phyloP scores from a whole-genome alignment of 306 rosid species.

The barrel medic (Medicago truncatula) region DNA sequence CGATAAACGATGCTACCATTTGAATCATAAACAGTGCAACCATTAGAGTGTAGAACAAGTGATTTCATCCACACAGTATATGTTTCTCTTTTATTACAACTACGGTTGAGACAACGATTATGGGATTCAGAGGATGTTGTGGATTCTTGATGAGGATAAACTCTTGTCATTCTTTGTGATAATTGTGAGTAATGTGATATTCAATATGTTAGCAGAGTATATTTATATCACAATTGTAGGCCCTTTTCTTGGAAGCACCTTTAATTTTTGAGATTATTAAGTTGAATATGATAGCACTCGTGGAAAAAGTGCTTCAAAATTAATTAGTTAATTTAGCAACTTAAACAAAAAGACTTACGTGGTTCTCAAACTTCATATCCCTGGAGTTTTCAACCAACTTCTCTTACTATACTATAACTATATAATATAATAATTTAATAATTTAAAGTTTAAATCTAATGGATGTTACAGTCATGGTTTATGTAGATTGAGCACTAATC shows the following conservation, averaged over 20 bases:
- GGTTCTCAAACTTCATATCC: not conserved
- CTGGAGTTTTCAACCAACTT: not conserved
- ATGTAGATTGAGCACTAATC: not conserved
- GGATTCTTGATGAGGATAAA: constrained; percentile 49
- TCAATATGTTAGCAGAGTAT: constrained; percentile 21
- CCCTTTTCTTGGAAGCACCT: constrained; percentile 32
- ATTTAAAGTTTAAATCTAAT: too few species aligned
- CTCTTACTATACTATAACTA: not conserved
- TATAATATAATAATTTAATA: too few species aligned
- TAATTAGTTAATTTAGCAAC: not conserved
- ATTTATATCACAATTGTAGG: constrained; percentile 39
- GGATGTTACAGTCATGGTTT: not conserved
- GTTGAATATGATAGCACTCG: constrained; percentile 31
- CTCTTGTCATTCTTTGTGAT: constrained; percentile 41
- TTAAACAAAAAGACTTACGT: not conserved
- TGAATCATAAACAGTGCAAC: constrained; percentile 81
- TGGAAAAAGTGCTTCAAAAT: not conserved
- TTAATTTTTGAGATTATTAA: constrained; percentile 28
- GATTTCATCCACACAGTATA: constrained; percentile 95
- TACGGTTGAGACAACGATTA: not conserved
- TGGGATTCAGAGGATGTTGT: constrained; percentile 23
- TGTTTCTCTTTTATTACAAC: constrained; percentile 50
- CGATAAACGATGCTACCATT: constrained; percentile 77
- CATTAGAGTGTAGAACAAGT: constrained; percentile 74
- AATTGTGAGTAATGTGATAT: not conserved